Percentiles rank a stretch among this genome's conserved stretches.
These are phyloP conservation scores for Kwoniella shivajii DNA, from an alignment of 1,284 basidiomycete species.

Conservation along the genomic window DNA sequence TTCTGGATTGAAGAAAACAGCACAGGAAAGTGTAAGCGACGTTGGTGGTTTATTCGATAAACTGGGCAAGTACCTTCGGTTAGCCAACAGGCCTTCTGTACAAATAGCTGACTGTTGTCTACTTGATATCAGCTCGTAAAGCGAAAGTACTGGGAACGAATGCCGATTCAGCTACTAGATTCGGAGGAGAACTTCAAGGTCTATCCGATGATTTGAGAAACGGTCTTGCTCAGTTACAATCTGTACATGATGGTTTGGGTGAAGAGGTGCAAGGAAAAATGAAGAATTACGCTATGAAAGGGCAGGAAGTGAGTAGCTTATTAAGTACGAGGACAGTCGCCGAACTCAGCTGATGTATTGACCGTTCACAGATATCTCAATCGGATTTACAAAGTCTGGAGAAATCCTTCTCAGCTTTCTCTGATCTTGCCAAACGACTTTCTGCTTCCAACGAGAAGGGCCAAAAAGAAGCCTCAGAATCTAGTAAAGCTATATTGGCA, in stretches of 20 bases:
- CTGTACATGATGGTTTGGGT: conserved; percentile 52
- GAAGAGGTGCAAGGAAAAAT: conserved; percentile 62
- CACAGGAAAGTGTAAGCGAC: conserved; percentile 70
- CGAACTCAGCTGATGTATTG: conserved; percentile 12
- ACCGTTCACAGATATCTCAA: conserved; percentile 25
- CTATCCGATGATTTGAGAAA: conserved; percentile 68
- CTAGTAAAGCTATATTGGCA: conserved; percentile 29
- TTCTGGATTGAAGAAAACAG: conserved; percentile 65
- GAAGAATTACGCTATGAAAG: conserved; percentile 63
- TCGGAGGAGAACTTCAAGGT: conserved; percentile 63
- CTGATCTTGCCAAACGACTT: conserved; percentile 64
- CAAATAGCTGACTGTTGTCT: not conserved
- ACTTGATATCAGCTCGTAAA: conserved; percentile 68
- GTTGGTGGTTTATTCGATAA: conserved; percentile 77
- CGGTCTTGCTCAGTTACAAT: conserved; percentile 59
- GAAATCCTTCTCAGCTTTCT: conserved; percentile 62
- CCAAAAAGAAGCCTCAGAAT: conserved; percentile 61
- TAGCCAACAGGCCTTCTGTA: not conserved
- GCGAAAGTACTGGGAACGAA: conserved; percentile 68
- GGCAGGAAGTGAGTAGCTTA: conserved; percentile 49
- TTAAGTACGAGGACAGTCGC: no score
- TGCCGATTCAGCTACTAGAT: conserved; percentile 64
- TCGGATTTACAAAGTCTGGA: conserved; percentile 35
- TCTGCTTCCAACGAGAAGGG: conserved; percentile 61
- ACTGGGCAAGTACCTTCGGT: conserved; percentile 68